phyloP scores from a whole-genome alignment of 78 protist genomes.

The Ministeria vibrans region DNA sequence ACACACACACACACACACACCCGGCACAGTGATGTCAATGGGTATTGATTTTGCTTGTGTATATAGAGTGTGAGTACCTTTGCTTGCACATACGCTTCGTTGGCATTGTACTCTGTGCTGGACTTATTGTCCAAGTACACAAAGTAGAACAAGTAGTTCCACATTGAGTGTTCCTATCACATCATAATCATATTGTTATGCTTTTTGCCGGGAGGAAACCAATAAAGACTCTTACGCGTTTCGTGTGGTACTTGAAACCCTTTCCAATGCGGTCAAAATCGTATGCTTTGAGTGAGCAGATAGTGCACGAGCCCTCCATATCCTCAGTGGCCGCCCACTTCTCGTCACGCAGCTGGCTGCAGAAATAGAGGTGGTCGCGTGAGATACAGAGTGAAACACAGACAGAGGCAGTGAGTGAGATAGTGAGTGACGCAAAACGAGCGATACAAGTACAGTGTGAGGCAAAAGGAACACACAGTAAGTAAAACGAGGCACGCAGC shows the following conservation, averaged over 20 bases:
- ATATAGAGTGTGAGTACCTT: background rate
- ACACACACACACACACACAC: background rate
- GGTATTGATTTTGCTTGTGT: background rate
- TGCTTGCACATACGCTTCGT: background rate
- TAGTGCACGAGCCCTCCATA: background rate
- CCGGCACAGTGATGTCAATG: background rate
- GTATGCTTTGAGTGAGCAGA: background rate
- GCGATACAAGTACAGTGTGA: too few relatives aligned
- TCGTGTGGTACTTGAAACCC: conserved; percentile 35
- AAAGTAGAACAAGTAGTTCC: conserved; percentile 45
- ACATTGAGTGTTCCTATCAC: conserved; percentile 49
- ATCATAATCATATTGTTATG: too few relatives aligned
- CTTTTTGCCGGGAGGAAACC: too few relatives aligned
- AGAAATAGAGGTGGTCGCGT: too few relatives aligned
- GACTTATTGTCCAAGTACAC: background rate
- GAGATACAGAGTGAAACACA: too few relatives aligned
- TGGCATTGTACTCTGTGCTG: background rate
- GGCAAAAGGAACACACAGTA: background rate
- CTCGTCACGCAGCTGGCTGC: conserved; percentile 9
- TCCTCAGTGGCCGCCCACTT: background rate
- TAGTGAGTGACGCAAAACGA: too few relatives aligned
- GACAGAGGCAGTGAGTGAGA: too few relatives aligned
- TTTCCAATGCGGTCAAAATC: conserved; percentile 9
- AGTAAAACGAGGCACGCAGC: background rate
- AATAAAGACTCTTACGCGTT: too few relatives aligned